Conservation (phyloP, 495 filamentous ascomycete species). For the Sporormia fimetaria region DNA sequence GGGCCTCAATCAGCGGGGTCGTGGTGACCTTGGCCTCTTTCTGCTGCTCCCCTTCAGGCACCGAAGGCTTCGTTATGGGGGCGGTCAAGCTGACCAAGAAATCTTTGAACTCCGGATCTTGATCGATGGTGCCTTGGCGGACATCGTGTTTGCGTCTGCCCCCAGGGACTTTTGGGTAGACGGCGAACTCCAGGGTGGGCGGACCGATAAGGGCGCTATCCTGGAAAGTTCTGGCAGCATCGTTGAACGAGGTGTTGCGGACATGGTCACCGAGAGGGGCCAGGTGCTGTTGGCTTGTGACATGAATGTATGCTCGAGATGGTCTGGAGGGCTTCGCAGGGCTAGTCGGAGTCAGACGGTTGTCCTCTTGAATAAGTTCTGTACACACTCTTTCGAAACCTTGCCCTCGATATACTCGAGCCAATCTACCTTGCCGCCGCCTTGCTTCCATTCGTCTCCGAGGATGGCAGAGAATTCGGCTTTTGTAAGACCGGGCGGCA, state of each 20-base stretch:
- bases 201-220: slow-evolving; percentile 59
- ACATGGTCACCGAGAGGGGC: slow-evolving; percentile 53
- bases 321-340: slow-evolving; percentile 67
- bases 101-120: slow-evolving; percentile 85
- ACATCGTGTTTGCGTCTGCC: slow-evolving; percentile 63
- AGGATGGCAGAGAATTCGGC: slow-evolving; percentile 61
- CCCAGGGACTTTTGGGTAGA: slow-evolving; percentile 66
- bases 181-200: slow-evolving; percentile 67
- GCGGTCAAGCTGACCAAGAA: slow-evolving; percentile 83
- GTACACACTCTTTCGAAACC: slow-evolving; percentile 69
- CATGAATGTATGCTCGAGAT: slow-evolving; percentile 65
- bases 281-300: slow-evolving; percentile 50
- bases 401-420: slow-evolving; percentile 67
- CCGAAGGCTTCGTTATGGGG: slow-evolving; percentile 51
- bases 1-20: slow-evolving; percentile 81
- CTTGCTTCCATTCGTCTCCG: slow-evolving; percentile 73
- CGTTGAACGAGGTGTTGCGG: slow-evolving; percentile 53
- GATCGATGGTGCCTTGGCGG: slow-evolving; percentile 88
- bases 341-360: slow-evolving; percentile 34
- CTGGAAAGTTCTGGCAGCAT: slow-evolving; percentile 57
- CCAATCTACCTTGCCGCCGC: slow-evolving; percentile 76
- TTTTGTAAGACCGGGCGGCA: slow-evolving; percentile 77
- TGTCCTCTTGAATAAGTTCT: background rate
- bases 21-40: slow-evolving; percentile 56
- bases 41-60: slow-evolving; percentile 44